A percentile compares a stretch with the other conserved stretches of the same genome.
Conservation (phyloP, 225 moss, liverwort and hornwort species). For the Pseudoscleropodium purum region DNA sequence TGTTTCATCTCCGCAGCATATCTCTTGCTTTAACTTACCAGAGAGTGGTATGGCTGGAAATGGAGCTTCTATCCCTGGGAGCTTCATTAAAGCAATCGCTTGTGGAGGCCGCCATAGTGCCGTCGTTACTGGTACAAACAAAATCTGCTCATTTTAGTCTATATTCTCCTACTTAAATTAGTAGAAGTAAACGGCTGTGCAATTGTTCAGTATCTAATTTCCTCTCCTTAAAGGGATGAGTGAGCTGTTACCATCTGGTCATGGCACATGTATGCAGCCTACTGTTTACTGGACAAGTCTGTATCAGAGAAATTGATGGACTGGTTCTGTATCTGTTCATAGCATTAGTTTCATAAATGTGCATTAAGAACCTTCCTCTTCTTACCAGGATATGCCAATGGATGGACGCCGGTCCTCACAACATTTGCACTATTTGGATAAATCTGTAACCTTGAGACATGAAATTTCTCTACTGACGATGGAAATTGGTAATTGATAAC, state of each 20-base stretch:
- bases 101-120: slow-evolving; percentile 99
- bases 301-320: neutral
- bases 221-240: neutral
- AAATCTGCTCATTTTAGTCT: neutral
- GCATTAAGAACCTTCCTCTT: neutral
- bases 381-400: neutral
- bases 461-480: neutral
- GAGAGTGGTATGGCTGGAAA: slow-evolving; percentile 6
- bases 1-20: slow-evolving; percentile 65
- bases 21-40: slow-evolving; percentile 37
- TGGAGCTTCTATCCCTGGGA: slow-evolving; percentile 29
- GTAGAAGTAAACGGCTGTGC: neutral
- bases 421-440: neutral
- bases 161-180: neutral
- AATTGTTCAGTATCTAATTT: neutral
- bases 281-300: neutral
- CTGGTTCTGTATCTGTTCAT: neutral
- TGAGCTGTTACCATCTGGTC: neutral
- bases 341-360: neutral
- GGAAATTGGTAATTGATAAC: neutral
- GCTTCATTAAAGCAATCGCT: slow-evolving; percentile 54
- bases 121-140: slow-evolving; percentile 60
- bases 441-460: neutral
- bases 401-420: neutral
- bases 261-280: neutral